phyloP scores from a whole-genome alignment of 179 eudicot species.

The Dionaea muscipula region DNA sequence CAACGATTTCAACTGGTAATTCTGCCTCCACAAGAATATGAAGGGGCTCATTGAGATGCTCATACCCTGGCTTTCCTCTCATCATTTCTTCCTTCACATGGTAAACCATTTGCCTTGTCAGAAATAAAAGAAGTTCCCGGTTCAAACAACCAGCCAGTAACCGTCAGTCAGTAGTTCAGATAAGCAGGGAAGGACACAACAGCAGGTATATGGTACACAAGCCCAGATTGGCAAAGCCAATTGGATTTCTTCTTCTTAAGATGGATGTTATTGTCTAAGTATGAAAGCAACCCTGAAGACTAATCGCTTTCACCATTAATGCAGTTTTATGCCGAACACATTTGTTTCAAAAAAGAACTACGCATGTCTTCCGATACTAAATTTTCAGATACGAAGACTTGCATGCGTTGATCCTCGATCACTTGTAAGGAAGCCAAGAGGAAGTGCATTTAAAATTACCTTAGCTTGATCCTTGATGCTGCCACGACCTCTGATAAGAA shows the following conservation, averaged over 20 bases:
- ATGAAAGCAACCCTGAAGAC: too few species aligned
- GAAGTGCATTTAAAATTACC: too few species aligned
- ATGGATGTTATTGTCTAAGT: too few species aligned
- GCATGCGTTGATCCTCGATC: too few species aligned
- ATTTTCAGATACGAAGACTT: neutral
- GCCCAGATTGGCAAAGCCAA: neutral
- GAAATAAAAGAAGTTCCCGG: too few species aligned
- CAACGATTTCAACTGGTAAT: conserved; percentile 82
- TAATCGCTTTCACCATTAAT: too few species aligned
- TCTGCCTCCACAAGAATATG: conserved; percentile 97
- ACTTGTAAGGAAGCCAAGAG: too few species aligned
- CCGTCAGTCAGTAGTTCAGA: too few species aligned
- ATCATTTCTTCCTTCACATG: conserved; percentile 75
- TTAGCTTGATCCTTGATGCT: conserved; percentile 90
- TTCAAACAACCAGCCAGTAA: too few species aligned
- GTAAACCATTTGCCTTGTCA: neutral
- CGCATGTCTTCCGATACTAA: neutral
- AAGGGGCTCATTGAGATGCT: conserved; percentile 97
- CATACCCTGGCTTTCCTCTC: conserved; percentile 95
- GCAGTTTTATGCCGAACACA: neutral
- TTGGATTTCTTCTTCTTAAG: too few species aligned
- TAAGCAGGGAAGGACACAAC: neutral
- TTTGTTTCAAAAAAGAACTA: neutral
- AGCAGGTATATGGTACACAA: neutral
- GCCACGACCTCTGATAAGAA: conserved; percentile 95